Evolutionary conservation across 208 protist species (phyloP), one percentile per base, ranked within the genome.

Genomic region (Leptomonas seymouri): DNA sequence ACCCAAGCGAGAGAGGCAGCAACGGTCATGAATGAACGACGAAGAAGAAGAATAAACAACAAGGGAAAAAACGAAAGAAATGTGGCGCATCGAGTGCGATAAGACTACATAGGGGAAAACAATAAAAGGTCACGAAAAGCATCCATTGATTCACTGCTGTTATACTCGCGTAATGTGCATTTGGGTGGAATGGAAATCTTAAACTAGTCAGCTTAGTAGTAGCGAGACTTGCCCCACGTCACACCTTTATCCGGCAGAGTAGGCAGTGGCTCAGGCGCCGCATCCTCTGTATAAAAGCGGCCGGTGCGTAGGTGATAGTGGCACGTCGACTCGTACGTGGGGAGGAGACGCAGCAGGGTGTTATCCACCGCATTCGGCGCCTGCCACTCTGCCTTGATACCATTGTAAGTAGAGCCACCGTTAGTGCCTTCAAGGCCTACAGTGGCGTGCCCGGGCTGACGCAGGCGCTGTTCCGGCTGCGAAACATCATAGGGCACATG

Each of bases 271-370:
- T 78, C 57, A 11, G 84, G 89, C 16, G 89, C 89, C 65, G 80
- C 55, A 49, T 92, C 89, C 28, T 89, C 85, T 16, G 76, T 89
- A 56, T 90, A 94, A 74, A 83, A 84, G 16, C 64, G 81, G 8
- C 89, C 89, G 1, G 89, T 94, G 44, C 89, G 89, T 11, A 90
- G 77, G 18, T 86, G 76, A 75, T 94, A 85, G 69, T 94, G 89
- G 66, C 78, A 89, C 23, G 82, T 94, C 31, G 86, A 93, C 65
- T 94, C 89, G 54, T 91, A 94, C 21, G 68, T 80, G 6, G 80
- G 86, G 5, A 74, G 78, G 6, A 91, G 71, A 5, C 89, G 89
- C 51, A 94, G 74, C 63, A 89, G 77, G 12, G 89, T 94, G 63
- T 85, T 86, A 60, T 91, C 86, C 51, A 89, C 78, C 39, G 59